Conservation (phyloP, 305 asterid genomes). For the Fraxinus greggii region DNA sequence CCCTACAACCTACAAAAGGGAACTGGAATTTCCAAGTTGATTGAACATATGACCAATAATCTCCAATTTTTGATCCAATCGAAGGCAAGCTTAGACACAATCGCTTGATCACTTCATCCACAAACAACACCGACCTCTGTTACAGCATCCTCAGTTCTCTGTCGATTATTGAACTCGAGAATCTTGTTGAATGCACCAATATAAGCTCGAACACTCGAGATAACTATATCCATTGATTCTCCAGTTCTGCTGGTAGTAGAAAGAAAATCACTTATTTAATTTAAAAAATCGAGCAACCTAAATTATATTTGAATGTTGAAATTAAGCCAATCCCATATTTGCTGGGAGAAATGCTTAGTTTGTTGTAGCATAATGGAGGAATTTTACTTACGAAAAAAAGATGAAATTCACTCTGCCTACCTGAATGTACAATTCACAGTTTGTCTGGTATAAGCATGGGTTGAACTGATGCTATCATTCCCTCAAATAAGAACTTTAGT, state of each 20-base stretch:
- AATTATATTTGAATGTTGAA: no score
- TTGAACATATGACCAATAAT: no score
- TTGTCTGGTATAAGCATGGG: conserved; percentile 66
- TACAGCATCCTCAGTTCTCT: conserved; percentile 18
- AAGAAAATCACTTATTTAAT: neutral
- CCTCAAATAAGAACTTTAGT: conserved; percentile 77
- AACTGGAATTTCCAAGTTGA: no score
- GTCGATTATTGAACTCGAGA: conserved; percentile 47
- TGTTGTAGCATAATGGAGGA: neutral
- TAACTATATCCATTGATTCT: conserved; percentile 84
- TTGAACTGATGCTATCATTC: conserved; percentile 46
- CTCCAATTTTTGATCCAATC: no score
- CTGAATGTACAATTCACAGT: conserved; percentile 48
- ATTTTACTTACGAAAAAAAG: no score
- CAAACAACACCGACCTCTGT: neutral
- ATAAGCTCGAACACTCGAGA: conserved; percentile 88
- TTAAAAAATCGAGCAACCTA: neutral
- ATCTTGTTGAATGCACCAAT: conserved; percentile 88
- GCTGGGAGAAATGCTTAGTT: neutral
- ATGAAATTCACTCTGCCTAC: conserved; percentile 13
- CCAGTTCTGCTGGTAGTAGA: conserved; percentile 72
- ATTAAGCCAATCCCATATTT: neutral
- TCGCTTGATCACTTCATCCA: neutral
- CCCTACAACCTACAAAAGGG: no score
- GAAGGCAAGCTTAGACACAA: neutral